Base-by-base conservation (phyloP, 495 filamentous ascomycete genomes). In the Neurospora sp. region DNA sequence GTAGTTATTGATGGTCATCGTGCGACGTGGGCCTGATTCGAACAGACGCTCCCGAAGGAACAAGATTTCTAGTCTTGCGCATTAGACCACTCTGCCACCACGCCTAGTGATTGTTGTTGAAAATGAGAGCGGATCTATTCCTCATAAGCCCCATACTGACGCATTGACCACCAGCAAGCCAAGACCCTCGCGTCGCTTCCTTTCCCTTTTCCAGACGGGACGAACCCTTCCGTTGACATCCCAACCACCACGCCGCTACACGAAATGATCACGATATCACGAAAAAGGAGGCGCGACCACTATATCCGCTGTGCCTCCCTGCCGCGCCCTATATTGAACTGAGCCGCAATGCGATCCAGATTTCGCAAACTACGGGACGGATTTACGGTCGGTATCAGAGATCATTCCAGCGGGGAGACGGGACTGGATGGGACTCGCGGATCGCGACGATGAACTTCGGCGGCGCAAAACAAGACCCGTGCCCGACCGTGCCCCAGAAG, bases 21-120 rank as follows among this genome's bases (percentile, higher is more conserved):
- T 62, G 54, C 54, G 54, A 62, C 54, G 54, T 62, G 54, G 54
- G 54, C 54, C 54, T 62, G 54, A 62, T 62, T 62, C 45, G 45
- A 54, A 54, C 45, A 54, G 45, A 54, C 45, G 45, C 45, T 54
- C 45, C 45, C 45, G 45, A 54, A 13, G 45, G 45, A 54, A 54
- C 45, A 54, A 54, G 45, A 54, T 54, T 54, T 54, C 45, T 54
- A 54, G 45, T 54, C 21, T 54, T 54, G 45, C 54, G 54, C 54
- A 31, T 62, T 62, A 62, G 54, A 62, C 54, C 54, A 62, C 54
- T 62, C 54, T 31, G 54, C 54, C 54, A 66, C 54, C 54, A 66
- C 54, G 54, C 54, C 54, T 2, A 19, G 31, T 66, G 54, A 36
- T 34, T 66, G 6, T 62, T 62, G 54, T 62, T 62, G 54, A 34